These are phyloP conservation scores for Hydrangea macrophylla DNA, from an alignment of 148 eudicot species.

Conservation along the genomic window DNA sequence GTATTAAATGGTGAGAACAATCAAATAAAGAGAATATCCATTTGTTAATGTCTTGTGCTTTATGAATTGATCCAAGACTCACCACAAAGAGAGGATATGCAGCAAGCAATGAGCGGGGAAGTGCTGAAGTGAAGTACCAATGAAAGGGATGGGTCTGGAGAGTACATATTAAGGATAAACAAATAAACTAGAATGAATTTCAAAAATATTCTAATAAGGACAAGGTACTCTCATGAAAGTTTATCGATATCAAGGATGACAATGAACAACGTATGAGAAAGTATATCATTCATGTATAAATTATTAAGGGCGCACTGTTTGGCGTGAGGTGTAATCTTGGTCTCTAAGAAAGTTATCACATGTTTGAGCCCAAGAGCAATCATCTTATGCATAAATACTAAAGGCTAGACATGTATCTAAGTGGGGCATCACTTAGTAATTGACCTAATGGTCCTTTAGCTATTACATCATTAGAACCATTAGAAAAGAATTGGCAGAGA, in stretches of 20 bases:
- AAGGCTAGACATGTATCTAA: too few species aligned
- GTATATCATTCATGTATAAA: background rate
- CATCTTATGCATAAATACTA: too few species aligned
- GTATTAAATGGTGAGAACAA: background rate
- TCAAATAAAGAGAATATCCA: background rate
- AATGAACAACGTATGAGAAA: background rate
- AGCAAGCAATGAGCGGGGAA: constrained; percentile 86
- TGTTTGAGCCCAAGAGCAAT: too few species aligned
- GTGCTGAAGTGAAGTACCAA: constrained; percentile 98
- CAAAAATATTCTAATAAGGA: background rate
- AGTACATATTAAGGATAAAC: constrained; percentile 35
- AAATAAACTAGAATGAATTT: constrained; percentile 4
- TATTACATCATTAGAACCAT: constrained; percentile 3
- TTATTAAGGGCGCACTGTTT: too few species aligned
- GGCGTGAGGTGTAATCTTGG: too few species aligned
- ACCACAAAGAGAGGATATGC: constrained; percentile 93
- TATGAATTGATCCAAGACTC: constrained; percentile 29
- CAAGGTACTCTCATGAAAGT: constrained; percentile 2
- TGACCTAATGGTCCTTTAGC: too few species aligned
- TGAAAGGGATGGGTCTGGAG: constrained; percentile 76
- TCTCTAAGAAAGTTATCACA: too few species aligned
- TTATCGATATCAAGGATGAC: background rate
- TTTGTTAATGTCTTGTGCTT: background rate
- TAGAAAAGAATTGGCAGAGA: background rate
- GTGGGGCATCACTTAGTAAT: too few species aligned